Evolutionary conservation across 2,329 filamentous ascomycete genomes (phyloP).

Genomic region (Hypoxylon sp.): DNA sequence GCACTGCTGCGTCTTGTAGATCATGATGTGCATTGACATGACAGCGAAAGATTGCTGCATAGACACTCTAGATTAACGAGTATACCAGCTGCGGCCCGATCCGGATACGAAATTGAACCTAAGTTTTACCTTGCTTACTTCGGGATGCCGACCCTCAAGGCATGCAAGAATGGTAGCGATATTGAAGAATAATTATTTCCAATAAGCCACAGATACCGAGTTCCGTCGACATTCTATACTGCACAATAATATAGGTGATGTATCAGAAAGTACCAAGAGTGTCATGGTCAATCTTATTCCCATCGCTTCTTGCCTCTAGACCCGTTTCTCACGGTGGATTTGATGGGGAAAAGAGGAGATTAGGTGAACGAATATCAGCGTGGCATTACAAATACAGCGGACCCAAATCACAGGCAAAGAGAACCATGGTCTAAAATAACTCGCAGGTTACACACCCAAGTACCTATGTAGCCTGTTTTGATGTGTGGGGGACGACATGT

Average conservation of each 20-base stretch:
- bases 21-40: constrained; percentile 50
- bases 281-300: background rate
- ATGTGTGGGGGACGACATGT: constrained; percentile 45
- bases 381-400: constrained; percentile 28
- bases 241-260: background rate
- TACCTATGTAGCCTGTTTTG: constrained; percentile 43
- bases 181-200: background rate
- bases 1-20: constrained; percentile 49
- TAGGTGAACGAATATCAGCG: background rate
- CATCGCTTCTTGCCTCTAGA: background rate
- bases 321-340: background rate
- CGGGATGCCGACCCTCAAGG: constrained; percentile 21
- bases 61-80: constrained; percentile 43
- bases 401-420: constrained; percentile 42
- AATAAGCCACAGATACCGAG: background rate
- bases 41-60: constrained; percentile 43
- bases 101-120: constrained; percentile 44
- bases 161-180: background rate
- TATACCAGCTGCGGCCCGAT: constrained; percentile 50
- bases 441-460: constrained; percentile 46
- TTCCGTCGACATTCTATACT: background rate
- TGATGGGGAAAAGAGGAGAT: background rate
- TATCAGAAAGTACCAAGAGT: background rate
- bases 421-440: constrained; percentile 49
- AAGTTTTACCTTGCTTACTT: constrained; percentile 19